Conservation (phyloP, 2,329 filamentous ascomycete species). For the Venturia pyrina region DNA sequence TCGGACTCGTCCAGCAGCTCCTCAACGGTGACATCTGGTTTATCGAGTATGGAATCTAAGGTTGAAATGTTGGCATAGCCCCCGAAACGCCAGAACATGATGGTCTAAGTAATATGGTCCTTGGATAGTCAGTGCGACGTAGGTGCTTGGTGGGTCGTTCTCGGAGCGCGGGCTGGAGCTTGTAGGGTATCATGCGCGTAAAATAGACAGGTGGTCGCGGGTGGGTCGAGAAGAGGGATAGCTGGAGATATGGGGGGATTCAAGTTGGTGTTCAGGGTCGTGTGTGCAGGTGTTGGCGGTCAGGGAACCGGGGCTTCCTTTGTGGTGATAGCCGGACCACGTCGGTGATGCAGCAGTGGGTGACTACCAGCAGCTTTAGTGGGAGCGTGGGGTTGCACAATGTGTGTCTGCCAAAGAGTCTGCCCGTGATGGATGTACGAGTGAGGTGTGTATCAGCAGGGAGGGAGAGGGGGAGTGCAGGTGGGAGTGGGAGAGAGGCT, state of each 20-base stretch:
- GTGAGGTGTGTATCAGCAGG: background rate
- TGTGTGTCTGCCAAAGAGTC: background rate
- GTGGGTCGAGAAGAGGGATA: background rate
- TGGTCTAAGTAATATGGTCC: slow-evolving; percentile 31
- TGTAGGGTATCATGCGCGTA: slow-evolving; percentile 13
- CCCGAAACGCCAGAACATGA: slow-evolving; percentile 99
- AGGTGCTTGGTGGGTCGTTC: slow-evolving; percentile 3
- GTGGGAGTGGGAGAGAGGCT: background rate
- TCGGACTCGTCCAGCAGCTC: slow-evolving; percentile 94
- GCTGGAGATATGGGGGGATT: background rate
- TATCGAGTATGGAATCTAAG: slow-evolving; percentile 94
- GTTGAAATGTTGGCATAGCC: slow-evolving; percentile 96
- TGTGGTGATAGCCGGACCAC: background rate
- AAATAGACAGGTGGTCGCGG: background rate
- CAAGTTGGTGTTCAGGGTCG: background rate
- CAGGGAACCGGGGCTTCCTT: background rate
- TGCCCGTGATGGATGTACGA: background rate
- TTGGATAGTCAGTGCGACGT: background rate
- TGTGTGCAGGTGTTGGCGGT: slow-evolving; percentile 5
- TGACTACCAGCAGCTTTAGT: too few species aligned
- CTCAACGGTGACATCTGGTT: slow-evolving; percentile 86
- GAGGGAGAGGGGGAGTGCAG: background rate
- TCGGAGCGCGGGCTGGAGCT: background rate
- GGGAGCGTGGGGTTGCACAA: background rate
- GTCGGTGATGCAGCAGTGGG: background rate